phyloP scores from a whole-genome alignment of 2,329 filamentous ascomycete species.

The Trichothecium sympodiale region DNA sequence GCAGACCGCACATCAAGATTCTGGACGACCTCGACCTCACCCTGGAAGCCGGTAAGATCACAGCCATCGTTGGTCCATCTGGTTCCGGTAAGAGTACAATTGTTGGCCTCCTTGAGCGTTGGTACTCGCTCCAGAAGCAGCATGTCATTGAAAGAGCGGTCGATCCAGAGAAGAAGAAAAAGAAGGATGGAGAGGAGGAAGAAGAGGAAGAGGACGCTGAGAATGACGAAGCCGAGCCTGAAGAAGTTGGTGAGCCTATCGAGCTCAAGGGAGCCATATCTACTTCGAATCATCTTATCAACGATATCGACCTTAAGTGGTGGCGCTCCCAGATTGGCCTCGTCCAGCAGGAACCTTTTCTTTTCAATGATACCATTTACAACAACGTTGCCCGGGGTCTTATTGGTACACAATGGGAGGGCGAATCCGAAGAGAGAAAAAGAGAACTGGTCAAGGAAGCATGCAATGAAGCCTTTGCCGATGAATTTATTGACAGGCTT shows the following conservation, averaged over 20 bases:
- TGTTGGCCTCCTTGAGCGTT: slow-evolving; percentile 58
- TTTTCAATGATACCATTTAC: slow-evolving; percentile 56
- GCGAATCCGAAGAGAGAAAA: slow-evolving; percentile 43
- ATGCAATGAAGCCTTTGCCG: slow-evolving; percentile 56
- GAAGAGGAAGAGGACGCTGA: slow-evolving; percentile 14
- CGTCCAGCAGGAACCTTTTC: slow-evolving; percentile 57
- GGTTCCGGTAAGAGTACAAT: slow-evolving; percentile 68
- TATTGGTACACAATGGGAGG: slow-evolving; percentile 38
- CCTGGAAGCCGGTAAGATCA: slow-evolving; percentile 54
- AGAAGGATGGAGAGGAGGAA: slow-evolving; percentile 23
- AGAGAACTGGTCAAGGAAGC: slow-evolving; percentile 49
- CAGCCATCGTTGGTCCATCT: slow-evolving; percentile 63
- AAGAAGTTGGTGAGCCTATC: slow-evolving; percentile 30
- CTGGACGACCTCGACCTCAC: slow-evolving; percentile 46
- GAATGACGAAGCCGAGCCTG: slow-evolving; percentile 13
- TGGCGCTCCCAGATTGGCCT: slow-evolving; percentile 53
- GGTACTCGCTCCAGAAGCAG: slow-evolving; percentile 53
- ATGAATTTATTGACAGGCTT: slow-evolving; percentile 56
- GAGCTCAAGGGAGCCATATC: slow-evolving; percentile 34
- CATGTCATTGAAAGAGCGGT: slow-evolving; percentile 38
- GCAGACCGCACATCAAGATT: slow-evolving; percentile 51
- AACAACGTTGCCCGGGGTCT: slow-evolving; percentile 52
- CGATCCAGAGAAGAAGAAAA: slow-evolving; percentile 34
- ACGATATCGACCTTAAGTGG: slow-evolving; percentile 50
- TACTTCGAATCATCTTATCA: slow-evolving; percentile 41